Base-by-base conservation (phyloP, 1,139 yeast species). In the Magnusiomyces clavatus region DNA sequence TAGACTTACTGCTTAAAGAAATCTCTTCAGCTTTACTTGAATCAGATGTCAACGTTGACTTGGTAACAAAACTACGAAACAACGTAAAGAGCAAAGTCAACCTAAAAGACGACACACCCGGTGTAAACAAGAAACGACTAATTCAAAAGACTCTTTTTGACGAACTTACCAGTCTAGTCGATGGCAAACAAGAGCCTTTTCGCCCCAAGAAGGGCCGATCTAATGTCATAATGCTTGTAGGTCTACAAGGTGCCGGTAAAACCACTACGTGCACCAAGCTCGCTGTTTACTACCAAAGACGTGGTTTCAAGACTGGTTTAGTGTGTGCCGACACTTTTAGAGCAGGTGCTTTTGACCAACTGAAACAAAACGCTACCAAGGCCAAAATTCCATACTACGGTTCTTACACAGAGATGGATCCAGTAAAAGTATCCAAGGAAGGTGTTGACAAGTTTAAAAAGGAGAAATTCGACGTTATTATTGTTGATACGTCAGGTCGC, bases 271-370 rank as follows among this genome's bases (percentile, higher is more conserved):
- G 97, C 80, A 92, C 98, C 1, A 92, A 92, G 68, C 75, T 92
- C 61, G 98, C 98, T 0, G 95, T 88, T 1, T 90, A 87, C 69
- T 94, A 92, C 67, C 92, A 90, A 64, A 81, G 92, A 67, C 77
- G 97, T 65, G 97, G 97, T 1, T 88, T 83, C 70, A 89, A 88
- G 66, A 96, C 89, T 46, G 98, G 98, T 50, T 74, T 92, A 63
- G 97, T 92, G 34, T 94, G 98, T 80, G 98, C 98, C 2, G 98
- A 92, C 75, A 92, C 98, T 42, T 92, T 92, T 75, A 82, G 98
- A 77, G 98, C 98, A 38, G 98, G 98, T 77, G 98, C 98, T 1
- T 92, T 92, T 74, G 98, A 92, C 70, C 98, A 92, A 74, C 78
- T 92, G 70, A 92, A 92, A 67, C 98, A 92, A 71, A 92, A 92